Conservation (phyloP, 257 asterid genomes). For the Eucommia ulmoides region DNA sequence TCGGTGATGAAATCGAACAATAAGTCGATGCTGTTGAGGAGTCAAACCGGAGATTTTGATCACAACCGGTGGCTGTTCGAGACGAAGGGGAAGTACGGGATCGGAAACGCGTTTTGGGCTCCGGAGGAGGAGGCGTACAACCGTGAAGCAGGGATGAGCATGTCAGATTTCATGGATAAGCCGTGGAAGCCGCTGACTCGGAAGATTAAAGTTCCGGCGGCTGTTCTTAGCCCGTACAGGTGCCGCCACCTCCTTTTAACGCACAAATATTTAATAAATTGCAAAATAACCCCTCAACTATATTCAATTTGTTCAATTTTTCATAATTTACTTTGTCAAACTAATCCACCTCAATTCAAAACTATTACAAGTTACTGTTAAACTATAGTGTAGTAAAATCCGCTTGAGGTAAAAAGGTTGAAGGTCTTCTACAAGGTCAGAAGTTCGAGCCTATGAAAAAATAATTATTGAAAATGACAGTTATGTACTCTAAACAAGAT, state of each 20-base stretch:
- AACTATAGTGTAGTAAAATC: too few species aligned
- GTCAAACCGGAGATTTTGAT: conserved; percentile 87
- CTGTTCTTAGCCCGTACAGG: conserved; percentile 89
- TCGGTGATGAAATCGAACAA: conserved; percentile 43
- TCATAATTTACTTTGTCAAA: too few species aligned
- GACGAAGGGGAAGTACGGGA: conserved; percentile 85
- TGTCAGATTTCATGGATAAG: conserved; percentile 86
- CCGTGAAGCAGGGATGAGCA: conserved; percentile 78
- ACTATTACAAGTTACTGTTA: too few species aligned
- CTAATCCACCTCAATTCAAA: too few species aligned
- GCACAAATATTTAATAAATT: not conserved
- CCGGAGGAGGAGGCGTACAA: conserved; percentile 54
- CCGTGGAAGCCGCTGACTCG: conserved; percentile 98
- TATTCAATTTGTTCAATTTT: not conserved
- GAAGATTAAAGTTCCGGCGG: conserved; percentile 54
- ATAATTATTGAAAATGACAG: too few species aligned
- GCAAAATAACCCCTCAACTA: not conserved
- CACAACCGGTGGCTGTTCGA: conserved; percentile 92
- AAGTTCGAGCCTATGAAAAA: too few species aligned
- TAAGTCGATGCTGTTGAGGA: conserved; percentile 72
- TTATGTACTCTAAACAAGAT: too few species aligned
- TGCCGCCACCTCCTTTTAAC: conserved; percentile 7
- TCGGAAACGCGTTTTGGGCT: conserved; percentile 88
- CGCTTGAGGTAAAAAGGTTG: too few species aligned
- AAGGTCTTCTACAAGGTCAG: too few species aligned